phyloP scores from a whole-genome alignment of 345 rosid genomes.

The Populus davidiana region DNA sequence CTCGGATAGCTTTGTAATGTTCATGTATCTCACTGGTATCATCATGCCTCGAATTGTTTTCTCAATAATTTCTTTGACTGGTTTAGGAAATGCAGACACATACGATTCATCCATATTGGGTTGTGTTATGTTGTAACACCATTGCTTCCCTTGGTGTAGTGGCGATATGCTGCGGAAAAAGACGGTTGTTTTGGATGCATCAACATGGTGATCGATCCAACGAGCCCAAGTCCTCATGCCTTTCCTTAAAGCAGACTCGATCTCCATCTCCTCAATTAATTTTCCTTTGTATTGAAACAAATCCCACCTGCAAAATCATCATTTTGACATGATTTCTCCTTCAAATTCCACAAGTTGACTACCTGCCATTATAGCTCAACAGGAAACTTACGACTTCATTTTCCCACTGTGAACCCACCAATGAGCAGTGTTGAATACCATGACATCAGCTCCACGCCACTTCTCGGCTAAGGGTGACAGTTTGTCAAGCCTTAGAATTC shows the following conservation, averaged over 20 bases:
- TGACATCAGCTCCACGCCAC: slow-evolving; percentile 44
- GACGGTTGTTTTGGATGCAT: slow-evolving; percentile 31
- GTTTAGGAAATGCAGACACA: slow-evolving; percentile 12
- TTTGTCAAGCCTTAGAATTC: slow-evolving; percentile 39
- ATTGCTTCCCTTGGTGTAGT: slow-evolving; percentile 30
- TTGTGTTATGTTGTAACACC: slow-evolving; percentile 34
- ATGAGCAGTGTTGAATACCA: slow-evolving; percentile 57
- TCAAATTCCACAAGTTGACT: background rate
- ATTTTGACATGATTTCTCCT: background rate
- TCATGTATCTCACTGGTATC: slow-evolving; percentile 33
- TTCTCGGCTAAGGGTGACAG: slow-evolving; percentile 24
- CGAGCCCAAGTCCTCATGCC: slow-evolving; percentile 46
- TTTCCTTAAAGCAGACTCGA: slow-evolving; percentile 31
- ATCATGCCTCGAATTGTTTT: slow-evolving; percentile 29
- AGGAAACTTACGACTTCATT: slow-evolving; percentile 23
- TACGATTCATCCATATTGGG: slow-evolving; percentile 32
- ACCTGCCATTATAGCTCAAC: background rate
- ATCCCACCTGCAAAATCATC: slow-evolving; percentile 42
- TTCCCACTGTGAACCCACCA: slow-evolving; percentile 43
- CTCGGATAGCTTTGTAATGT: slow-evolving; percentile 41
- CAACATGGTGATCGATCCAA: slow-evolving; percentile 39
- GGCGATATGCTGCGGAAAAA: slow-evolving; percentile 50
- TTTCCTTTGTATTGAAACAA: slow-evolving; percentile 26
- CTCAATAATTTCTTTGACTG: slow-evolving; percentile 24
- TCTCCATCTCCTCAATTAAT: slow-evolving; percentile 31